Conservation (phyloP, 805 yeast genomes). For the Lipomyces spencermartinsiae region DNA sequence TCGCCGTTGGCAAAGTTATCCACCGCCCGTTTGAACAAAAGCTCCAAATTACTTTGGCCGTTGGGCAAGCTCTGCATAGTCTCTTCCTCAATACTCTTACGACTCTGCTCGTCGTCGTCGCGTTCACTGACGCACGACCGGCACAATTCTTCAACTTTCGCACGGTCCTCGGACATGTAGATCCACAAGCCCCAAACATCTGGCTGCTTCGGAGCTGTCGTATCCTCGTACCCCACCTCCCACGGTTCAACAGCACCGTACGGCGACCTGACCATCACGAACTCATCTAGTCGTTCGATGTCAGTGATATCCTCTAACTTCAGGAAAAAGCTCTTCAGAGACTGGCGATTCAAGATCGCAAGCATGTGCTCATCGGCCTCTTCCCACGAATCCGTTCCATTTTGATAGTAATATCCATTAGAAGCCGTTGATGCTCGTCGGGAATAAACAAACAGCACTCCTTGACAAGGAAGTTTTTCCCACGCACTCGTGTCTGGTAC, state of each 20-base stretch:
- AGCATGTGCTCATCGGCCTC: slow-evolving; percentile 25
- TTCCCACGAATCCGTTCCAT: slow-evolving; percentile 23
- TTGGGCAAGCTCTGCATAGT: not conserved
- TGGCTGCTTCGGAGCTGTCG: slow-evolving; percentile 22
- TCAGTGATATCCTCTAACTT: slow-evolving; percentile 33
- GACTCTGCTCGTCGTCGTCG: slow-evolving; percentile 9
- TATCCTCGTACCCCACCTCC: slow-evolving; percentile 31
- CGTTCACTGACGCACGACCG: slow-evolving; percentile 8
- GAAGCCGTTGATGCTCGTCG: slow-evolving; percentile 35
- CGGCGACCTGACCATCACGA: slow-evolving; percentile 35
- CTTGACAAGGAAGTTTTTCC: slow-evolving; percentile 50
- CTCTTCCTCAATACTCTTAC: slow-evolving; percentile 2
- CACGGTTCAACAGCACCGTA: slow-evolving; percentile 28
- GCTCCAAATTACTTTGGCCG: slow-evolving; percentile 16
- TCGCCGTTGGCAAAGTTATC: slow-evolving; percentile 21
- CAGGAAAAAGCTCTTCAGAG: slow-evolving; percentile 29
- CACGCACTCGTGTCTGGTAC: slow-evolving; percentile 45
- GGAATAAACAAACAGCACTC: slow-evolving; percentile 50
- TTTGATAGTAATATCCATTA: not conserved
- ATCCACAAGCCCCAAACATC: slow-evolving; percentile 40
- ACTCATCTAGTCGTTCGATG: slow-evolving; percentile 33
- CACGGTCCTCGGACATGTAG: slow-evolving; percentile 26
- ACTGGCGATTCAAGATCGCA: slow-evolving; percentile 34
- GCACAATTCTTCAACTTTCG: slow-evolving; percentile 24
- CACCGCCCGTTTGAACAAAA: slow-evolving; percentile 28